These are phyloP conservation scores for Debaryomyces coudertii DNA, from an alignment of 1,139 yeast genomes.

Conservation along the genomic window DNA sequence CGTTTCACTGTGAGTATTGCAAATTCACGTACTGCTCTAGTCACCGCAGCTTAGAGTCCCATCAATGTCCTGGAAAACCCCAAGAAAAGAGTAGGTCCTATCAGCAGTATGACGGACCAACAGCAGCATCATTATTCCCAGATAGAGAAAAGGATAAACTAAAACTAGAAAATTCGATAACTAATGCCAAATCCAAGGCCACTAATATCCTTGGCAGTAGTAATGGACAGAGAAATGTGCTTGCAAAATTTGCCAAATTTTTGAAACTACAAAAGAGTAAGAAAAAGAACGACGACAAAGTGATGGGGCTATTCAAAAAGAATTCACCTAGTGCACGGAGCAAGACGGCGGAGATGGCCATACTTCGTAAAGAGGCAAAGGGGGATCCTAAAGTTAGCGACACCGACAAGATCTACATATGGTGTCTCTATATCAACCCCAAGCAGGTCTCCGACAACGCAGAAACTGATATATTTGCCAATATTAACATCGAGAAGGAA, in stretches of 20 bases:
- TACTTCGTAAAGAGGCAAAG: constrained; percentile 55
- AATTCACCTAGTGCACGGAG: constrained; percentile 10
- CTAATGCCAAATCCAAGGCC: constrained; percentile 27
- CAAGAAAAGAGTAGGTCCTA: constrained; percentile 19
- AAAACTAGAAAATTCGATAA: constrained; percentile 43
- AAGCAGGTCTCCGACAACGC: constrained; percentile 28
- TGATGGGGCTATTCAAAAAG: constrained; percentile 22
- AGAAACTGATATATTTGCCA: constrained; percentile 18
- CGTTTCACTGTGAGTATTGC: constrained; percentile 65
- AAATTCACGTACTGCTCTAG: constrained; percentile 57
- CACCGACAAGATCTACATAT: constrained; percentile 63
- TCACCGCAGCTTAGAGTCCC: constrained; percentile 55
- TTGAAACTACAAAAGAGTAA: constrained; percentile 35
- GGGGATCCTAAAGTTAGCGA: constrained; percentile 66
- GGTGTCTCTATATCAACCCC: constrained; percentile 55
- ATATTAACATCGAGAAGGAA: constrained; percentile 32
- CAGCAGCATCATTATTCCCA: constrained; percentile 57
- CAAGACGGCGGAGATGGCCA: constrained; percentile 29
- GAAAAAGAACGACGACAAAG: constrained; percentile 12
- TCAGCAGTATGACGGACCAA: constrained; percentile 23
- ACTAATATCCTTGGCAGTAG: constrained; percentile 29
- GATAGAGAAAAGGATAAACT: constrained; percentile 47
- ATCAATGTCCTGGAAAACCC: constrained; percentile 42
- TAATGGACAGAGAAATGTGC: constrained; percentile 36
- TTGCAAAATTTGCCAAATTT: constrained; percentile 42